Conservation (phyloP, 2,329 filamentous ascomycete genomes). For the Keithomyces neogunnii region DNA sequence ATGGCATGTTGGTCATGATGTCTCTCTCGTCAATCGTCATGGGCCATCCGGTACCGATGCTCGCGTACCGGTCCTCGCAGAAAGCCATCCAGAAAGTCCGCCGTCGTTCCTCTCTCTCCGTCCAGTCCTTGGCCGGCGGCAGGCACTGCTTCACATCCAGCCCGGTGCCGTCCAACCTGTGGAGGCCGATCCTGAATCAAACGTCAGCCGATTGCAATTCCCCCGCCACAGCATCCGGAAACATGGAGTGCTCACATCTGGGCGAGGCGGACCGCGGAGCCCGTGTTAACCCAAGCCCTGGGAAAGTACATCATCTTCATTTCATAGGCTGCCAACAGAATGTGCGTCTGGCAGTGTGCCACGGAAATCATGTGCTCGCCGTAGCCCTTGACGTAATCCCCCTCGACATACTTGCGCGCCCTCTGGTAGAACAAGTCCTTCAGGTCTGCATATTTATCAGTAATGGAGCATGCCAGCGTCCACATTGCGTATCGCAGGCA, state of each 20-base stretch:
- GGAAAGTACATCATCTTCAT: conserved; percentile 99
- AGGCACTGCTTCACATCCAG: conserved; percentile 91
- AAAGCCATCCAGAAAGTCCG: conserved; percentile 95
- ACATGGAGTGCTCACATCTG: conserved; percentile 57
- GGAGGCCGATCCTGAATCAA: conserved; percentile 72
- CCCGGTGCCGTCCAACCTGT: conserved; percentile 73
- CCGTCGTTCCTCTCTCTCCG: conserved; percentile 81
- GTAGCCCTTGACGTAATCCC: conserved; percentile 85
- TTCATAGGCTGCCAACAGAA: conserved; percentile 73
- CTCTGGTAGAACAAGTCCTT: conserved; percentile 87
- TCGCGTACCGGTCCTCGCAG: conserved; percentile 83
- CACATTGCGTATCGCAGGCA: conserved; percentile 92
- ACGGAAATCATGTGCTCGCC: conserved; percentile 84
- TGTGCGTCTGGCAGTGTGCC: conserved; percentile 78
- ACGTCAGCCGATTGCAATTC: conserved; percentile 9
- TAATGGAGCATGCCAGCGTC: conserved; percentile 81
- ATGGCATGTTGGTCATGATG: conserved; percentile 77
- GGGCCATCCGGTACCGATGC: conserved; percentile 94
- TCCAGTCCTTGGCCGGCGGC: conserved; percentile 83
- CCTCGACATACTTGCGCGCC: conserved; percentile 81
- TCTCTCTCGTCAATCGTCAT: conserved; percentile 90
- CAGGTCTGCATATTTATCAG: conserved; percentile 70
- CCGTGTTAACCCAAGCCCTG: conserved; percentile 87
- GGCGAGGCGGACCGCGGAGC: conserved; percentile 67
- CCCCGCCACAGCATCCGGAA: not conserved